phyloP scores from a whole-genome alignment of 148 eudicot genomes.

The Rhododendron ferrugineum region DNA sequence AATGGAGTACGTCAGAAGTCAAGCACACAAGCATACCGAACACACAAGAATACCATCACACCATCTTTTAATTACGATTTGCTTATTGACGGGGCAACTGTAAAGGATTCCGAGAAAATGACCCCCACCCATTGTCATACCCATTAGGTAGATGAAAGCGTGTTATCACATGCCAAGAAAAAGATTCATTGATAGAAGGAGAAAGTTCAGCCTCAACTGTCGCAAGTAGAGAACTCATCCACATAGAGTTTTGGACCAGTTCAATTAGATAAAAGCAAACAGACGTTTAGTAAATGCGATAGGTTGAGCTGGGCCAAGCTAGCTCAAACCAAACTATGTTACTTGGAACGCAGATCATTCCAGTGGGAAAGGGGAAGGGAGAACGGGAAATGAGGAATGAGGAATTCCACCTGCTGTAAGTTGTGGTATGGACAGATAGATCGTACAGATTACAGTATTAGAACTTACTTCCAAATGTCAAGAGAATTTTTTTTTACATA shows the following conservation, averaged over 20 bases:
- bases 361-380: background rate
- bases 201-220: background rate
- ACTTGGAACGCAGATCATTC: background rate
- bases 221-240: background rate
- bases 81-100: background rate
- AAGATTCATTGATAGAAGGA: background rate
- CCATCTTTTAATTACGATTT: background rate
- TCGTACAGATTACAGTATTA: background rate
- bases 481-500: background rate
- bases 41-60: background rate
- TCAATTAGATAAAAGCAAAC: background rate
- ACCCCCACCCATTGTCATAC: background rate
- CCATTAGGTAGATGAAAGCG: background rate
- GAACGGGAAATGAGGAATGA: background rate
- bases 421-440: background rate
- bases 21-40: background rate
- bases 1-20: background rate
- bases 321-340: background rate
- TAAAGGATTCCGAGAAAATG: background rate
- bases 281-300: background rate
- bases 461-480: background rate
- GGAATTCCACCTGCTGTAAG: background rate
- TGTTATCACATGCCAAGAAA: background rate
- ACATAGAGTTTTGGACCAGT: background rate
- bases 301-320: background rate